Conservation (phyloP, 2,329 filamentous ascomycete genomes). For the Cordyceps cicadae region DNA sequence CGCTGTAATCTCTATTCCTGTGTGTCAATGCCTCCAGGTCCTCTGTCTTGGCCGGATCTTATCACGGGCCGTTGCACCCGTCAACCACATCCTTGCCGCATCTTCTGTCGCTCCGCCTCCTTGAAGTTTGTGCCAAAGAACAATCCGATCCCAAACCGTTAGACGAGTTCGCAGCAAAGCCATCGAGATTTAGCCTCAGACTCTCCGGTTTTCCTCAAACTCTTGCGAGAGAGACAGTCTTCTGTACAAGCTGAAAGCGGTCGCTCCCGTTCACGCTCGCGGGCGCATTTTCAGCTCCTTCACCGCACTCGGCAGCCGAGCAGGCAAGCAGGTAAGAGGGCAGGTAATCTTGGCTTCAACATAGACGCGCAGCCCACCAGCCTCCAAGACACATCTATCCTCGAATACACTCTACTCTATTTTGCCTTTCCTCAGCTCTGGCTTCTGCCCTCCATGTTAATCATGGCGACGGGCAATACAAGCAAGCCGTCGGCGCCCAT, state of each 20-base stretch:
- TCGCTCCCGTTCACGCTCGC: background rate
- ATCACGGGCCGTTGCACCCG: background rate
- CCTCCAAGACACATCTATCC: background rate
- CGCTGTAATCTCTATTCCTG: background rate
- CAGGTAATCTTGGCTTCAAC: no score
- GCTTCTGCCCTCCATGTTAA: slow-evolving; percentile 2
- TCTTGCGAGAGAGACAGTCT: background rate
- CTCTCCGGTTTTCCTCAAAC: background rate
- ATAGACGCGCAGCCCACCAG: background rate
- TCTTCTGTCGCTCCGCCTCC: background rate
- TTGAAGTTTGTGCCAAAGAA: slow-evolving; percentile 1
- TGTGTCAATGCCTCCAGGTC: slow-evolving; percentile 7
- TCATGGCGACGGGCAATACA: slow-evolving; percentile 2
- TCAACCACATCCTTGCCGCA: background rate
- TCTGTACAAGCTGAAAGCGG: background rate
- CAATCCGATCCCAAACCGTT: slow-evolving; percentile 2
- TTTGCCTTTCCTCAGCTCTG: background rate
- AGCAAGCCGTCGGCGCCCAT: background rate
- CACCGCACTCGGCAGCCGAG: background rate
- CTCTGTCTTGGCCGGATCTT: background rate
- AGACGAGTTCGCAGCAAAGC: background rate
- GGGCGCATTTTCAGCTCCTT: background rate
- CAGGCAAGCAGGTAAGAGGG: background rate
- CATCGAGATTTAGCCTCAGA: background rate
- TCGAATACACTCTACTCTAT: background rate